These are phyloP conservation scores for Sarocladiaceae sp. DNA, from an alignment of 2,329 filamentous ascomycete genomes.

Conservation along the genomic window DNA sequence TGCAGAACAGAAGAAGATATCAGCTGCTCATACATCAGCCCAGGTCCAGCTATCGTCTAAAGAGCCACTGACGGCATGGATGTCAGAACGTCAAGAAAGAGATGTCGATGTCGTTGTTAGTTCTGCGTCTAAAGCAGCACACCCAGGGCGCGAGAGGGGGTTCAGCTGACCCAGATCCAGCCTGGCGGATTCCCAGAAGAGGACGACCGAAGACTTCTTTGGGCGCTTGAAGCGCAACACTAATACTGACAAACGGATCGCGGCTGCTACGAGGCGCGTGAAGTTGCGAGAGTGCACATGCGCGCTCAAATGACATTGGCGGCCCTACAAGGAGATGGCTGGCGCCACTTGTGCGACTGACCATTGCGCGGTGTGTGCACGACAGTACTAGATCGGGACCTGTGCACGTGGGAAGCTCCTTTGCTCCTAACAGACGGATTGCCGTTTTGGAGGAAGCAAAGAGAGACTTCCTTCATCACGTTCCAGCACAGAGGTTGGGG, in stretches of 20 bases:
- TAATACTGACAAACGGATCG: too few relatives aligned
- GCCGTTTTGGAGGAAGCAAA: background rate
- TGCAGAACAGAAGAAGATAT: background rate
- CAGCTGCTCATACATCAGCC: background rate
- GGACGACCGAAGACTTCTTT: background rate
- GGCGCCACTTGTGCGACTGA: too few relatives aligned
- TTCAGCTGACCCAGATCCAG: constrained; percentile 1
- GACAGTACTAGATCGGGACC: too few relatives aligned
- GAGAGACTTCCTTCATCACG: background rate
- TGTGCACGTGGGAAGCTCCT: constrained; percentile 1
- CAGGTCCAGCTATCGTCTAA: background rate
- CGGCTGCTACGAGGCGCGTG: too few relatives aligned
- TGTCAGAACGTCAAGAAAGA: too few relatives aligned
- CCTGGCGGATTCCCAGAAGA: background rate
- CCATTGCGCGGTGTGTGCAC: too few relatives aligned
- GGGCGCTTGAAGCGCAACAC: background rate
- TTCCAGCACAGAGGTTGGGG: constrained; percentile 5
- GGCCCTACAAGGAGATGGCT: too few relatives aligned
- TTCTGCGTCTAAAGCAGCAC: background rate
- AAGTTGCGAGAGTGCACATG: too few relatives aligned
- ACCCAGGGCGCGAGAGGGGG: background rate
- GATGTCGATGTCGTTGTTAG: too few relatives aligned
- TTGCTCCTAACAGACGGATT: too few relatives aligned
- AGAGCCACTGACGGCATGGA: constrained; percentile 8
- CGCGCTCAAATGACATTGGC: too few relatives aligned